Evolutionary conservation across 768 basidiomycete genomes (phyloP), one percentile per base, ranked within the genome.

Genomic region (Tephrocybe sp.): DNA sequence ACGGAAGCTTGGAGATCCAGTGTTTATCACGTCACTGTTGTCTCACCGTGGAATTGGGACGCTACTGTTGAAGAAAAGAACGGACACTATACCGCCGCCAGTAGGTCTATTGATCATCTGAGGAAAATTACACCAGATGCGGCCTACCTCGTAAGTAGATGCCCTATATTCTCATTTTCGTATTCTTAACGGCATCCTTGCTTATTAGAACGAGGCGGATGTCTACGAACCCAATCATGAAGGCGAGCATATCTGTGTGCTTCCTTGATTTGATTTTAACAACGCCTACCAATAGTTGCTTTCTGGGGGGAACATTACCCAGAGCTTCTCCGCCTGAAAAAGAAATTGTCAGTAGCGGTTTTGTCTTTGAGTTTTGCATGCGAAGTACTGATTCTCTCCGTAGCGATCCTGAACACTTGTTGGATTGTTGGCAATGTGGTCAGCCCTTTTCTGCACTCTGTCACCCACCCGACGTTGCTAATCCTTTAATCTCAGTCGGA

Each of bases 341-440:
- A 66, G 54, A 76, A 75, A 63, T 79, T 77, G 77, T 79, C 54
- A 15, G 73, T 68, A 1, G n/a, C n/a, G n/a, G 3, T 27, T 39
- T 41, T 22, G 9, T 25, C 44, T 8, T n/a, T 21, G 30, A 3
- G 52, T 0, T 12, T 26, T 30, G n/a, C 6, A 19, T n/a, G 15
- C 3, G 6, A 2, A n/a, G 21, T 22, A n/a, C 11, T 43, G n/a
- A 46, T 24, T 8, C 0, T 21, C 9, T 16, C 7, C 32, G 5
- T 52, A 79, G 77, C 57, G 77, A 77, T 62, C 76, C 77, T 22
- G 60, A 77, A 25, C 69, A 69, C 13, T 62, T 76, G 26, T 59
- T 79, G 4, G 76, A 78, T 50, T 78, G 77, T 53, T 79, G 76
- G 76, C 76, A 76, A 26, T 77, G 76, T 53, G 74, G 74, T 73